phyloP scores from a whole-genome alignment of 2,329 filamentous ascomycete genomes.

The Colletotrichum godetiae region DNA sequence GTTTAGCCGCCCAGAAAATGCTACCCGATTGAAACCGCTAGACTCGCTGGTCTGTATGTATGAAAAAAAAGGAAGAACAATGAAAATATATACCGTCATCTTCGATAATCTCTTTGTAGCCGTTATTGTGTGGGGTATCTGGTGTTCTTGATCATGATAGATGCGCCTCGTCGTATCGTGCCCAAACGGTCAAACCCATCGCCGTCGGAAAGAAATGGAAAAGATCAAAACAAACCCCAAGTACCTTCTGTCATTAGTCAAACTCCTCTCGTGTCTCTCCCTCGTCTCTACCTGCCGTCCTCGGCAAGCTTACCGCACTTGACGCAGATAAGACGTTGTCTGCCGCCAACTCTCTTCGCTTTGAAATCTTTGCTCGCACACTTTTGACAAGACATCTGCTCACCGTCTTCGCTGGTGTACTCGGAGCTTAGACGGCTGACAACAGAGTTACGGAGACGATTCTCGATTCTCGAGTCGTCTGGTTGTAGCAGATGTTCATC shows the following conservation, averaged over 20 bases:
- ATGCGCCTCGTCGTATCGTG: slow-evolving; percentile 24
- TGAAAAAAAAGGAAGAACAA: neutral
- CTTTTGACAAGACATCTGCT: slow-evolving; percentile 64
- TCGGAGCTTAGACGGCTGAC: slow-evolving; percentile 68
- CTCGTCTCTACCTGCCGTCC: slow-evolving; percentile 8
- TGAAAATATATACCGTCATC: neutral
- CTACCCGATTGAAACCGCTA: too few species aligned
- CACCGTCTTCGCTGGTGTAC: slow-evolving; percentile 52
- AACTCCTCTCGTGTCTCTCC: neutral
- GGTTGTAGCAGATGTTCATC: slow-evolving; percentile 33
- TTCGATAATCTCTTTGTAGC: slow-evolving; percentile 5
- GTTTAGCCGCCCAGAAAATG: neutral
- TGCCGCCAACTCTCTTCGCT: slow-evolving; percentile 64
- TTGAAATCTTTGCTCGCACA: slow-evolving; percentile 74
- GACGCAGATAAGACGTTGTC: slow-evolving; percentile 70
- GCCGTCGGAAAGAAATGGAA: slow-evolving; percentile 7
- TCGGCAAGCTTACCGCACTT: slow-evolving; percentile 56
- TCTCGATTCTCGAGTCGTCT: slow-evolving; percentile 33
- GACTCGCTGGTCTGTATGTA: neutral
- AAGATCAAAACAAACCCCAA: neutral
- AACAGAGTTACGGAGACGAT: slow-evolving; percentile 52
- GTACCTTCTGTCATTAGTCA: neutral
- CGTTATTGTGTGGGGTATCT: slow-evolving; percentile 21
- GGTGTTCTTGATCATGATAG: slow-evolving; percentile 29
- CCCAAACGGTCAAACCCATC: slow-evolving; percentile 23